Evolutionary conservation across 2,329 filamentous ascomycete species (phyloP).

Genomic region (Monosporascus sp.): DNA sequence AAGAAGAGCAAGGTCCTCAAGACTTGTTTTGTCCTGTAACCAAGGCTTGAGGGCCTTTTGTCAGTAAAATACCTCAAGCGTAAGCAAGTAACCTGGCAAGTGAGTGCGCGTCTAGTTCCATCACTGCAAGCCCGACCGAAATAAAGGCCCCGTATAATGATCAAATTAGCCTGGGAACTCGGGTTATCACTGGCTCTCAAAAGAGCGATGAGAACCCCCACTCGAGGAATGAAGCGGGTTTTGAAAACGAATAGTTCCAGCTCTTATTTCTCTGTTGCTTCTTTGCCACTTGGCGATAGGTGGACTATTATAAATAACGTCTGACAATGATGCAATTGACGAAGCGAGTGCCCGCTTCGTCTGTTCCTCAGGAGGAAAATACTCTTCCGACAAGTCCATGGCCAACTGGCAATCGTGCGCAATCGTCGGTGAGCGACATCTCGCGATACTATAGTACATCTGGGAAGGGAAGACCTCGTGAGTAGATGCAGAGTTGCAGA

Average conservation of each 20-base stretch:
- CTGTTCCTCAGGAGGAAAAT: too few species aligned
- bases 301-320: constrained; percentile 6
- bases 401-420: not conserved
- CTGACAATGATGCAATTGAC: constrained; percentile 9
- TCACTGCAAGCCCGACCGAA: too few species aligned
- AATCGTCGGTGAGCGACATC: not conserved
- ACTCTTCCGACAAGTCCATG: not conserved
- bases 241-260: constrained; percentile 3
- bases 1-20: too few species aligned
- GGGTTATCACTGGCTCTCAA: not conserved
- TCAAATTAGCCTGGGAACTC: too few species aligned
- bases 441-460: not conserved
- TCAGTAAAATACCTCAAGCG: too few species aligned
- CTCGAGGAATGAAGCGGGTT: constrained; percentile 6
- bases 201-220: constrained; percentile 2
- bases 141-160: too few species aligned
- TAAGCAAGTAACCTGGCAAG: too few species aligned
- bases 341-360: constrained; percentile 11
- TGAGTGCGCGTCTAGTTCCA: too few species aligned
- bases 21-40: too few species aligned
- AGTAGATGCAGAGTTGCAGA: not conserved
- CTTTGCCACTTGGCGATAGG: constrained; percentile 26
- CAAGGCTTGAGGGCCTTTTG: too few species aligned
- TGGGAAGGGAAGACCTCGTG: not conserved
- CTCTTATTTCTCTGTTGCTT: constrained; percentile 12